These are phyloP conservation scores for Diversispora epigaea DNA, from an alignment of 192 early-diverging fungal species.

Conservation along the genomic window DNA sequence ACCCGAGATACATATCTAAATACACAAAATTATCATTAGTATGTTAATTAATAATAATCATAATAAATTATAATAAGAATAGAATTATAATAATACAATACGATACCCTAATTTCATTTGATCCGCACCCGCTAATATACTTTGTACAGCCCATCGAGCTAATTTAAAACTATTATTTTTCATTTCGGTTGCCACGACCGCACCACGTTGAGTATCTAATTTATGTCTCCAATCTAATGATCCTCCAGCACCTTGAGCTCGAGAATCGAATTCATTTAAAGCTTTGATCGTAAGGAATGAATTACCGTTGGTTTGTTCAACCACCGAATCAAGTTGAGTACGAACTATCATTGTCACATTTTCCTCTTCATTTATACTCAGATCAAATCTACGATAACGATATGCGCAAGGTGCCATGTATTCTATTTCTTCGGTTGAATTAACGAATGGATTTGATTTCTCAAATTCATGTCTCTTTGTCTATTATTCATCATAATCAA, in stretches of 20 bases:
- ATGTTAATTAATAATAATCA: not conserved
- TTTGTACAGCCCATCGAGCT: conserved; percentile 93
- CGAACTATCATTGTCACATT: conserved; percentile 77
- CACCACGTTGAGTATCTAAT: conserved; percentile 92
- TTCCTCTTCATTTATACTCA: conserved; percentile 62
- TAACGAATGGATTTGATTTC: conserved; percentile 76
- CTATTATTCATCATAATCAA: not conserved
- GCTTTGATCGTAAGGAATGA: conserved; percentile 70
- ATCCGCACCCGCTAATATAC: conserved; percentile 82
- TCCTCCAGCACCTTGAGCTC: conserved; percentile 79
- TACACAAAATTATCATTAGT: not conserved
- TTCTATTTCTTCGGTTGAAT: conserved; percentile 49
- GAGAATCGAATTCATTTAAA: conserved; percentile 91
- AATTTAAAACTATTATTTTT: conserved; percentile 97
- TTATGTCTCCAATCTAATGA: conserved; percentile 93
- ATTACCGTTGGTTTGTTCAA: conserved; percentile 53
- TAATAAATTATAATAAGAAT: not conserved
- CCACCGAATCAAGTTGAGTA: conserved; percentile 83
- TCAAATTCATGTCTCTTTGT: conserved; percentile 51
- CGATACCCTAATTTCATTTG: conserved; percentile 82
- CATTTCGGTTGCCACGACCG: conserved; percentile 95
- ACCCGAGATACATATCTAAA: conserved; percentile 69
- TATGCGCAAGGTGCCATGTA: conserved; percentile 67
- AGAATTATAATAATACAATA: conserved; percentile 35
- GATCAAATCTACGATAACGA: conserved; percentile 86